A percentile compares a stretch with the other conserved stretches of the same genome.
Evolutionary conservation across 768 basidiomycete species (phyloP).

Genomic region (Panaeolus papilionaceus): DNA sequence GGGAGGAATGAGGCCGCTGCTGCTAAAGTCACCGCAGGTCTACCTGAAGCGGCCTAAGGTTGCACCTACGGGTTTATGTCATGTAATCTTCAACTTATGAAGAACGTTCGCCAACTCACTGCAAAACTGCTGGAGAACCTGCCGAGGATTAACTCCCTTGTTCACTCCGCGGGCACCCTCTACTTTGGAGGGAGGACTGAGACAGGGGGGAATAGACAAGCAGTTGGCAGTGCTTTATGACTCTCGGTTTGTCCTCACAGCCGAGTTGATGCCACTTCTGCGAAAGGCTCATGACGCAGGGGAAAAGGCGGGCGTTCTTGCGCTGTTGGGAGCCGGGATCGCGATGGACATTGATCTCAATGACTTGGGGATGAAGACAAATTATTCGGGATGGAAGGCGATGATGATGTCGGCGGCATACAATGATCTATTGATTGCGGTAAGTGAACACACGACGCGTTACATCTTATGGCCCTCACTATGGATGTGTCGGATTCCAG

Average conservation of each 20-base stretch:
- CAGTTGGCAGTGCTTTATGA: conserved; percentile 48
- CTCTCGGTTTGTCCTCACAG: conserved; percentile 43
- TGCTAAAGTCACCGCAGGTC: conserved; percentile 37
- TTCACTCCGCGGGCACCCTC: conserved; percentile 41
- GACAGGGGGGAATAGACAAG: conserved; percentile 48
- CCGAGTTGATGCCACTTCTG: conserved; percentile 45
- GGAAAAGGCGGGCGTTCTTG: conserved; percentile 47
- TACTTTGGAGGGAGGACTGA: conserved; percentile 39
- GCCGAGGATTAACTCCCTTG: conserved; percentile 47
- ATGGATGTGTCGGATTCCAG: conserved; percentile 27
- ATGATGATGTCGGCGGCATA: conserved; percentile 36
- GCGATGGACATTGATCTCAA: conserved; percentile 39
- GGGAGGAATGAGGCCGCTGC: conserved; percentile 47
- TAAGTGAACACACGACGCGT: conserved; percentile 13
- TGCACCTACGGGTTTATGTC: conserved; percentile 41
- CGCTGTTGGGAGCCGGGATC: conserved; percentile 37
- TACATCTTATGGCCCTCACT: neutral
- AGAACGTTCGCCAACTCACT: conserved; percentile 40
- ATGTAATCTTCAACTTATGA: conserved; percentile 48
- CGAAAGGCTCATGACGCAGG: conserved; percentile 39
- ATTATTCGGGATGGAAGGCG: conserved; percentile 33
- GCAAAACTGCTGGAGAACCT: conserved; percentile 36
- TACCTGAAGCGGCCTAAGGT: conserved; percentile 32
- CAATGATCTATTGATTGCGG: conserved; percentile 46
- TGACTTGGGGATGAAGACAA: conserved; percentile 47